These are phyloP conservation scores for Calendula officinalis DNA, from an alignment of 129 eudicot species.

Conservation along the genomic window DNA sequence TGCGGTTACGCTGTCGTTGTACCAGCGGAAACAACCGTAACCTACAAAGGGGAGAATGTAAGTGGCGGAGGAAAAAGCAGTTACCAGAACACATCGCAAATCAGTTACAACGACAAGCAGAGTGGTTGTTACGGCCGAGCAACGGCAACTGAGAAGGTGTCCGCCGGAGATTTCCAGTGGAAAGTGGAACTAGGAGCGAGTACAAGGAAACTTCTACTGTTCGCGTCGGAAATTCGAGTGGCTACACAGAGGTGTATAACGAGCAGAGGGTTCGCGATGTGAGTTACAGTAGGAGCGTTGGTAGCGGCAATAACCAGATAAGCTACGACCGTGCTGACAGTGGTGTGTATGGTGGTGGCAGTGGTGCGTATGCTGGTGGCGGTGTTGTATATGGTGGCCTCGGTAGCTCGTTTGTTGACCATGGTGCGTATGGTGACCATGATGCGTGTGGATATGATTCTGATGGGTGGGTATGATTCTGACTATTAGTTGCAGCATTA, in stretches of 20 bases:
- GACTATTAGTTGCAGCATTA: too few relatives aligned
- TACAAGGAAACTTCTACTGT: constrained; percentile 13
- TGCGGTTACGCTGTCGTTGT: too few relatives aligned
- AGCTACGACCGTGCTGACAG: neutral
- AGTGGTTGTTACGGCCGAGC: constrained; percentile 26
- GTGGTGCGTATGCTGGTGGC: constrained; percentile 1
- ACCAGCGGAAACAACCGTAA: neutral
- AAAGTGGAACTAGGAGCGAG: constrained; percentile 32
- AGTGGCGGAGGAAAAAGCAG: neutral
- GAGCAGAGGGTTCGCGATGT: constrained; percentile 34
- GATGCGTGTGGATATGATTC: too few relatives aligned
- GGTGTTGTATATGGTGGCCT: too few relatives aligned
- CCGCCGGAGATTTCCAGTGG: constrained; percentile 17
- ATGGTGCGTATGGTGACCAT: too few relatives aligned
- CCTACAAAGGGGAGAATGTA: neutral
- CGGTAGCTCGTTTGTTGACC: too few relatives aligned
- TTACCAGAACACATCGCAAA: constrained; percentile 9
- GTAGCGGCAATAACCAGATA: neutral
- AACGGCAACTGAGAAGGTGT: constrained; percentile 25
- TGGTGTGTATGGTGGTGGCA: neutral
- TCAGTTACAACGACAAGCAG: constrained; percentile 22
- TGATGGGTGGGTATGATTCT: too few relatives aligned
- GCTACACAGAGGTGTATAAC: constrained; percentile 26
- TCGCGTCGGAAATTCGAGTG: constrained; percentile 28
- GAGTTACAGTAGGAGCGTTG: neutral